Evolutionary conservation across 2,329 filamentous ascomycete genomes (phyloP).

Genomic region (Neofusicoccum cordaticola): DNA sequence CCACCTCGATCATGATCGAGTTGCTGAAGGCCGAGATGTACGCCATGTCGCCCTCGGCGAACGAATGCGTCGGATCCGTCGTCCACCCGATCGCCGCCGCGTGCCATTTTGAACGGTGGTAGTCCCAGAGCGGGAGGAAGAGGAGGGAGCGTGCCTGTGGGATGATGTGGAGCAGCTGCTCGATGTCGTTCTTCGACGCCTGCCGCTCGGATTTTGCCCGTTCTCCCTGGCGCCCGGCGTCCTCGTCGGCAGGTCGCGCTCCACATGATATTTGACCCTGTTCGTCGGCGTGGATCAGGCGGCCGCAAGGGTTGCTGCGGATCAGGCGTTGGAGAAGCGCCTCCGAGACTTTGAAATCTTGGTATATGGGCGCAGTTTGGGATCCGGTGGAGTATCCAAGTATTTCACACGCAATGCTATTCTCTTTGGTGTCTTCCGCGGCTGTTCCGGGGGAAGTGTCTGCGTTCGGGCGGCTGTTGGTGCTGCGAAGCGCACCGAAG

Average conservation of each 20-base stretch:
- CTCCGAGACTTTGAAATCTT: not conserved
- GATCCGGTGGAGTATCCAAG: not conserved
- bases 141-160: slow-evolving; percentile 47
- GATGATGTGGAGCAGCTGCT: slow-evolving; percentile 45
- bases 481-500: not conserved
- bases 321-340: not conserved
- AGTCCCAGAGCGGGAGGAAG: slow-evolving; percentile 53
- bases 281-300: not conserved
- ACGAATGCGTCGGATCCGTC: slow-evolving; percentile 26
- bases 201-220: slow-evolving; percentile 20
- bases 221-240: slow-evolving; percentile 21
- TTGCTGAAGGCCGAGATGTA: slow-evolving; percentile 43
- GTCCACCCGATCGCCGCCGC: slow-evolving; percentile 45
- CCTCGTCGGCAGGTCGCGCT: not conserved
- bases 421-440: not conserved
- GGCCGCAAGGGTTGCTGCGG: not conserved
- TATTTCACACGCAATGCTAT: not conserved
- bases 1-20: slow-evolving; percentile 31
- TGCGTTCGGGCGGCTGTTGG: too few relatives aligned
- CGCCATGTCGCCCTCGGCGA: slow-evolving; percentile 38
- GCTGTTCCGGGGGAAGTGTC: not conserved
- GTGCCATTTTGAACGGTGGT: slow-evolving; percentile 47
- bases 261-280: not conserved
- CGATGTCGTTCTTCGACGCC: slow-evolving; percentile 33
- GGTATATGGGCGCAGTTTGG: not conserved